Base-by-base conservation (phyloP, 1,284 basidiomycete genomes). In the Ganoderma multipileum region DNA sequence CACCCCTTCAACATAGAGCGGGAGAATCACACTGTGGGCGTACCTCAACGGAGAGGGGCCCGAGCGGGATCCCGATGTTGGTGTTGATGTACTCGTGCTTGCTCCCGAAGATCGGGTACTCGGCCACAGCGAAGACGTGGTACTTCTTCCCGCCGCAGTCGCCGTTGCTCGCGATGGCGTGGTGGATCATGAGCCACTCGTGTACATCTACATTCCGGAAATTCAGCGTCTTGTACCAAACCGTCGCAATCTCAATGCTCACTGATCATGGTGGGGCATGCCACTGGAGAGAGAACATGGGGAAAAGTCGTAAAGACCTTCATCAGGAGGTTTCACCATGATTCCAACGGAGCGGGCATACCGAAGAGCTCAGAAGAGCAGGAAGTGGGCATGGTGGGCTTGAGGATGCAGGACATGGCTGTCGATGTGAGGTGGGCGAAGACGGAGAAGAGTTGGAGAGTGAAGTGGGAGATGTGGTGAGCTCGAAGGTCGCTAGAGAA, bases 101-200 rank as follows among this genome's bases (percentile, higher is more conserved):
- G 55, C 20, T 33, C 0, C 20, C 55, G 33, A 57, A 57, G 16
- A 36, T 57, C 18, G 55, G 55, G 55, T 33, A 33, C 33, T 57
- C 55, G 55, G 55, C 55, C 6, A 57, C 55, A 33, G 55, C 55
- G 55, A 57, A 57, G 55, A 57, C 20, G 20, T 57, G 18, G 55
- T 57, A 36, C 11, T 57, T 36, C 18, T 23, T 6, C 18, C 8
- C 55, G 20, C 9, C 16, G 55, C 30, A 57, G 30, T 38, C 55
- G 55, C 20, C 11, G 20, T 33, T 36, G 18, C 20, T 57, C 4
- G 28, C 33, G 55, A 36, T 36, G 8, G 30, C 36, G 55, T 57
- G 55, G 55, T 57, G 55, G 33, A 57, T 57, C 28, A 20, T 36
- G 33, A 57, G 55, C 55, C 55, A 57, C 33, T 57, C 30, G 33